Evolutionary conservation across 257 asterid genomes (phyloP), one percentile per base, ranked within the genome.

Genomic region (Solanum piurae): DNA sequence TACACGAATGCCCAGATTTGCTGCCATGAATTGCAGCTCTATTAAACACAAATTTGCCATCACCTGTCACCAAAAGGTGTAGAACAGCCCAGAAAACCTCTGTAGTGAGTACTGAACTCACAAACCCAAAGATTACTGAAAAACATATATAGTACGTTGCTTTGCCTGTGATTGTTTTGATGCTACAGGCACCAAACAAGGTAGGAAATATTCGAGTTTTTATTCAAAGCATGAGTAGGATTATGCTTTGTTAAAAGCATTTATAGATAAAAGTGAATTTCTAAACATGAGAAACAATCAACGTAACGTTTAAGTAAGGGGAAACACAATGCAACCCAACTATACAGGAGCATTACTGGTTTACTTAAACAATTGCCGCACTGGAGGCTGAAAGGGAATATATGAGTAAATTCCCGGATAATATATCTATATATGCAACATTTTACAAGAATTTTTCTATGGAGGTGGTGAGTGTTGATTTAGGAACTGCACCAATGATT

Each of bases 401-500:
- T 42, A 9, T 44, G 9, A 38, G 79, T 49, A 29, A 60, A 66
- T 87, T 87, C 88, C 82, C 88, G 6, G 37, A 76, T 86, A 87
- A 85, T 88, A 87, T 75, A 72, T 73, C 73, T 88, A 89, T 86
- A 82, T 85, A 60, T 49, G 44, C 68, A 34, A 75, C 83, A 55
- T 52, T 89, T 93, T 91, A 95, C 93, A 95, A 87, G 97, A 93
- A 96, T 68, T 93, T 96, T 60, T 94, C 98, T 88, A 96, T 93
- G 95, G 90, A 86, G 87, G 97, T 92, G 73, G 89, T 83, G 88
- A 96, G 87, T 12, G 98, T 94, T 69, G 96, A 31, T 87, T 96
- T 96, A 10, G 98, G 98, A 83, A 96, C 98, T 18, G 99, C 98
- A 86, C 99, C 99, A 36, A 96, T 94, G 36, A 95, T 93, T 36